These are phyloP conservation scores for Lichtheimia corymbifera DNA, from an alignment of 371 early-diverging fungal species.

Conservation along the genomic window DNA sequence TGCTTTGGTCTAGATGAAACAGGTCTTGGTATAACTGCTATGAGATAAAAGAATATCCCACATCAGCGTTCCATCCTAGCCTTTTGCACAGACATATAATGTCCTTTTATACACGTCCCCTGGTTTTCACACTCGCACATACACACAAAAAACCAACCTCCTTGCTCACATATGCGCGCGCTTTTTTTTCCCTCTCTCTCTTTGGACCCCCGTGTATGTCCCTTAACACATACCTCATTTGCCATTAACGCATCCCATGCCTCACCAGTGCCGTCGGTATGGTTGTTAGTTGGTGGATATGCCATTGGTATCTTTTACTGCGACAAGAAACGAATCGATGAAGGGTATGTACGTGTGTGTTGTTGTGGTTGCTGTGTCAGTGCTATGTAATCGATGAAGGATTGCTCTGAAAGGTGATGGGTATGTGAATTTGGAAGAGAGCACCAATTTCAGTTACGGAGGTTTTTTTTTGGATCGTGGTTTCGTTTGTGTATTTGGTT, in stretches of 20 bases:
- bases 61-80: not conserved
- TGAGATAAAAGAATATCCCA: not conserved
- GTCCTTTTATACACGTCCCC: too few species aligned
- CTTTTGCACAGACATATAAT: not conserved
- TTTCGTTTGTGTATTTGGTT: slow-evolving; percentile 5
- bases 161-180: too few species aligned
- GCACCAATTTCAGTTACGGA: not conserved
- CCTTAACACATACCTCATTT: slow-evolving; percentile 8
- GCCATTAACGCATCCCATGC: slow-evolving; percentile 9
- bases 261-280: not conserved
- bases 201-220: not conserved
- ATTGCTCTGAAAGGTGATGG: slow-evolving; percentile 3
- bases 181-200: not conserved
- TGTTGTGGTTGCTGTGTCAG: too few species aligned
- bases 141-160: too few species aligned
- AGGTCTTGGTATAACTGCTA: slow-evolving; percentile 10
- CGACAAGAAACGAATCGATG: too few species aligned
- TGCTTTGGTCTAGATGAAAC: slow-evolving; percentile 6
- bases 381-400: not conserved
- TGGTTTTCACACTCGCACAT: too few species aligned
- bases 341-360: too few species aligned
- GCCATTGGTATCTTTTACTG: not conserved
- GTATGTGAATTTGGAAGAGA: slow-evolving; percentile 1
- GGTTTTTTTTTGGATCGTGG: not conserved
- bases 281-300: not conserved